Evolutionary conservation across 2,329 filamentous ascomycete genomes (phyloP), one percentile per base, ranked within the genome.

Genomic region (Fusarium vanettenii): DNA sequence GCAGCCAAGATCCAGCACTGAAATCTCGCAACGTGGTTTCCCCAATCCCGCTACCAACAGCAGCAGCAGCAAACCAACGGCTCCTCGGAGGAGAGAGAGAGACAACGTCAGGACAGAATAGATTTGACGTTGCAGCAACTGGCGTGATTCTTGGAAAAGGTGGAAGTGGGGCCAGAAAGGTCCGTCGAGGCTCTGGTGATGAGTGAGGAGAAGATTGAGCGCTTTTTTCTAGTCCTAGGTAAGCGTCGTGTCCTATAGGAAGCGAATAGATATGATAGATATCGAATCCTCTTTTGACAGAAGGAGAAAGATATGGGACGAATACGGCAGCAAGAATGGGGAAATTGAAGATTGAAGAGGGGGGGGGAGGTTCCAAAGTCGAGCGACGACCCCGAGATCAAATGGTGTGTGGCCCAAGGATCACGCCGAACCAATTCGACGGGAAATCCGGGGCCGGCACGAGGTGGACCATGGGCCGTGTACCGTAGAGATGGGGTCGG

Each of bases 371-470:
- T 37, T 52, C 45, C 33, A 59, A 67, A 60, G 67, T 56, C 66
- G 52, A 65, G 39, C 37, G 62, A 69, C 52, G 55, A 61, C 48
- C 45, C 57, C 63, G 22, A 64, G 37, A 70, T 41, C 66, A 72
- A 68, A 70, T 68, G 69, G 66, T 64, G 67, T 66, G 72, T 55
- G 57, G 57, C 57, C 33, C 35, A 76, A 65, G 76, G 75, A 79
- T 78, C 76, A 76, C 71, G 67, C 71, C 70, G 77, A 72, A 78
- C 77, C 77, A 78, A 76, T 72, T 76, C 77, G 67, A 79, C 72
- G 75, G 76, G 70, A 79, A 79, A 79, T 79, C 77, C 77, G 77
- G 77, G 77, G 76, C 68, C 73, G 73, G 62, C 68, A 70, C 59
- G 64, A 66, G 41, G 50, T 60, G 55, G 59, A 65, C 33, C 59